These are phyloP conservation scores for Hypoxylon sp. DNA, from an alignment of 2,329 filamentous ascomycete genomes.

Conservation along the genomic window DNA sequence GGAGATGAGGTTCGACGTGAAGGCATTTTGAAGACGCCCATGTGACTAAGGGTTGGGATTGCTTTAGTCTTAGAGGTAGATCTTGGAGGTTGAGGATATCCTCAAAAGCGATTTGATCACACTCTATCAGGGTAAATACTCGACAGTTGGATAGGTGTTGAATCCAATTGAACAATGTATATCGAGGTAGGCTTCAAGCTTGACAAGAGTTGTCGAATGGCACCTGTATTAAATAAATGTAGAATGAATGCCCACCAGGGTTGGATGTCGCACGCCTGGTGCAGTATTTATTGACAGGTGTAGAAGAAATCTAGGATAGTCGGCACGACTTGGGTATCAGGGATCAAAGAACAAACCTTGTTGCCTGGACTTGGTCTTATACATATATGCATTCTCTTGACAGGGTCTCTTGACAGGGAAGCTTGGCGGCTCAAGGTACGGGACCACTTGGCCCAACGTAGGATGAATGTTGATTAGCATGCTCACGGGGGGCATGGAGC, in stretches of 20 bases:
- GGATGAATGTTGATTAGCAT: constrained; percentile 40
- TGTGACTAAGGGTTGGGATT: constrained; percentile 13
- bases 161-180: constrained; percentile 19
- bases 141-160: constrained; percentile 5
- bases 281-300: constrained; percentile 37
- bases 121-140: not conserved
- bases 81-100: not conserved
- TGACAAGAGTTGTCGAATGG: constrained; percentile 27
- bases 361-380: constrained; percentile 35
- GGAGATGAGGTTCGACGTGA: constrained; percentile 41
- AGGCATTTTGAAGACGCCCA: constrained; percentile 44
- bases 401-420: constrained; percentile 27
- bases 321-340: constrained; percentile 25
- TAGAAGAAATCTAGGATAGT: constrained; percentile 18
- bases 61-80: constrained; percentile 4
- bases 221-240: constrained; percentile 18
- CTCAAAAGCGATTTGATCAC: not conserved
- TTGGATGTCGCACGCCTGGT: constrained; percentile 49
- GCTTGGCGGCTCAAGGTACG: constrained; percentile 43
- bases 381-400: constrained; percentile 28
- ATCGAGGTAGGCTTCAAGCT: constrained; percentile 42
- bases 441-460: constrained; percentile 39
- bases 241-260: constrained; percentile 51
- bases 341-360: constrained; percentile 13
- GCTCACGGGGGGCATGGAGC: constrained; percentile 36